A percentile compares a stretch with the other conserved stretches of the same genome.
phyloP scores from a whole-genome alignment of 2,329 filamentous ascomycete genomes.

The Colletotrichum magnum region DNA sequence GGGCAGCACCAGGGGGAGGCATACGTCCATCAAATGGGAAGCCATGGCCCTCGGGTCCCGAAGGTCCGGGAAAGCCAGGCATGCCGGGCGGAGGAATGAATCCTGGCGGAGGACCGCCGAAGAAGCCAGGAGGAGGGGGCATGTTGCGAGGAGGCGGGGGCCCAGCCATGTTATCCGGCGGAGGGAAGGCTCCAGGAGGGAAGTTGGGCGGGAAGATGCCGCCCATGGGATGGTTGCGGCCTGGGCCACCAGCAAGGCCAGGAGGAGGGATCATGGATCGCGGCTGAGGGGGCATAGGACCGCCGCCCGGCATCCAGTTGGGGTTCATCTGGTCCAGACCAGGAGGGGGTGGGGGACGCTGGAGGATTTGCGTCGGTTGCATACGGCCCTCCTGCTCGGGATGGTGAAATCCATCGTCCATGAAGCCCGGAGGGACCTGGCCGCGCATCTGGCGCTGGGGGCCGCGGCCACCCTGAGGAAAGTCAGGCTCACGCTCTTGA shows the following conservation, averaged over 20 bases:
- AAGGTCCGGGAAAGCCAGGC: constrained; percentile 68
- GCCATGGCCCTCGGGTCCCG: constrained; percentile 60
- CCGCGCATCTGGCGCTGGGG: constrained; percentile 59
- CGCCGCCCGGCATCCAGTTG: constrained; percentile 64
- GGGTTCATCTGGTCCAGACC: constrained; percentile 74
- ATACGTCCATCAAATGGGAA: constrained; percentile 71
- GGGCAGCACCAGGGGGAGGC: constrained; percentile 61
- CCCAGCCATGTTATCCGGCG: constrained; percentile 64
- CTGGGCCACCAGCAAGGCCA: constrained; percentile 62
- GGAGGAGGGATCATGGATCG: constrained; percentile 71
- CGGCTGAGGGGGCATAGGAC: constrained; percentile 57
- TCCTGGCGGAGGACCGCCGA: constrained; percentile 61
- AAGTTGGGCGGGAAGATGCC: constrained; percentile 76
- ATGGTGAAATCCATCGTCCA: constrained; percentile 68
- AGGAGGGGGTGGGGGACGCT: constrained; percentile 72
- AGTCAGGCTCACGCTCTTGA: constrained; percentile 65
- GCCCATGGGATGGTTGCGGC: constrained; percentile 63
- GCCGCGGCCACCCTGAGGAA: constrained; percentile 50
- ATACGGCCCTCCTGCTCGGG: constrained; percentile 64
- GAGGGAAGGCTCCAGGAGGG: constrained; percentile 62
- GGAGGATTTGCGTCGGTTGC: constrained; percentile 75
- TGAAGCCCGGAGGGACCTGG: constrained; percentile 65
- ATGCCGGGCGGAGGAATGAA: constrained; percentile 70
- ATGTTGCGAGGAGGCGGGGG: constrained; percentile 66
- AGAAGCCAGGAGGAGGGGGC: constrained; percentile 72